Percentiles rank a stretch among this genome's conserved stretches.
Conservation (phyloP, 2,329 filamentous ascomycete species). For the Thermoascus crustaceus region DNA sequence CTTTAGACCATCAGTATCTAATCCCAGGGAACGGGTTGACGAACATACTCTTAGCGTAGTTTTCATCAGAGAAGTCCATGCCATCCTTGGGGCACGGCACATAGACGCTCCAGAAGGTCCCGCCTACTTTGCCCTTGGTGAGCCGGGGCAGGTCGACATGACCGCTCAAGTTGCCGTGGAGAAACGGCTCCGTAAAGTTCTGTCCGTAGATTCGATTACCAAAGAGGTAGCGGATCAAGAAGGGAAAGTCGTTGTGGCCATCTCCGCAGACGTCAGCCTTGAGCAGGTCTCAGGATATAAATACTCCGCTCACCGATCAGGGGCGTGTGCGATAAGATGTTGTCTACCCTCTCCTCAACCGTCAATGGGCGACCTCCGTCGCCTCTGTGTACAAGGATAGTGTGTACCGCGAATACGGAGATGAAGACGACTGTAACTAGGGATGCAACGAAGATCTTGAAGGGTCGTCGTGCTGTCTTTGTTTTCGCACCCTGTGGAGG, state of each 20-base stretch:
- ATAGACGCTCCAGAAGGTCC: constrained; percentile 90
- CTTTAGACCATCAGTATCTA: constrained; percentile 8
- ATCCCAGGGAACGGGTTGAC: background rate
- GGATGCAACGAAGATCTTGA: constrained; percentile 5
- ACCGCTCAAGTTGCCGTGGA: constrained; percentile 55
- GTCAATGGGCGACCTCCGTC: constrained; percentile 6
- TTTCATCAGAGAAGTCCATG: constrained; percentile 63
- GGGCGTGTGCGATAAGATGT: constrained; percentile 40
- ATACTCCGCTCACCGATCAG: constrained; percentile 41
- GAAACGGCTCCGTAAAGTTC: constrained; percentile 67
- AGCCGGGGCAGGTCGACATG: constrained; percentile 78
- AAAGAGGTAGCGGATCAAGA: constrained; percentile 58
- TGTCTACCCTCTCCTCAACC: constrained; percentile 33
- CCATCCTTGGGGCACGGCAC: constrained; percentile 66
- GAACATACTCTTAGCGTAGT: constrained; percentile 57
- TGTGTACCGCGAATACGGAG: constrained; percentile 4
- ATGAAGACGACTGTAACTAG: constrained; percentile 5
- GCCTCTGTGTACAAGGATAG: background rate
- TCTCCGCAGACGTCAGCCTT: too few species aligned
- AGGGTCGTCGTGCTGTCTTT: background rate
- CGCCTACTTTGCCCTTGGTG: constrained; percentile 56
- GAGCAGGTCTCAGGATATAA: too few species aligned
- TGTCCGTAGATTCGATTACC: constrained; percentile 69
- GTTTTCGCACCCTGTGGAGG: background rate
- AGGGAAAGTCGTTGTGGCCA: constrained; percentile 81